These are phyloP conservation scores for Coemansia sp. DNA, from an alignment of 192 early-diverging fungal species.

Conservation along the genomic window DNA sequence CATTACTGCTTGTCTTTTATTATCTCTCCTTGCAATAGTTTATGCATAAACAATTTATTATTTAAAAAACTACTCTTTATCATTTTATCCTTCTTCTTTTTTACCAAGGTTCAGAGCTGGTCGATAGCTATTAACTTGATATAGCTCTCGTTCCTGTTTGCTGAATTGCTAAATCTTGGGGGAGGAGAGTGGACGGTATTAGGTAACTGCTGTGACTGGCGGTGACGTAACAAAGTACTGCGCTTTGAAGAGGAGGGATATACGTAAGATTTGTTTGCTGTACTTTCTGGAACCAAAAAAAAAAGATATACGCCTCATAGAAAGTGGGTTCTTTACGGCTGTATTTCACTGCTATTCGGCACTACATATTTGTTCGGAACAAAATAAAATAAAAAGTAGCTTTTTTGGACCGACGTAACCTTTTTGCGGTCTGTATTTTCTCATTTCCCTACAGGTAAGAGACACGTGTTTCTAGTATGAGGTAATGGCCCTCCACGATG, in stretches of 20 bases:
- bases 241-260: not conserved
- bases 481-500: not conserved
- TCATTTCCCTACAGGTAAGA: not conserved
- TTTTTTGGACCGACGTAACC: not conserved
- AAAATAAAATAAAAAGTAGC: not conserved
- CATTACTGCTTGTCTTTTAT: not conserved
- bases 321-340: not conserved
- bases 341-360: constrained; percentile 1
- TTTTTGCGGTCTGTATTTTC: not conserved
- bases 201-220: constrained; percentile 6
- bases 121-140: not conserved
- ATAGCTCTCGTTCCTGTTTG: not conserved
- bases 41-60: not conserved
- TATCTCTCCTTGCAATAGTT: not conserved
- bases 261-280: not conserved
- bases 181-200: not conserved
- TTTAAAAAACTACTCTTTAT: not conserved
- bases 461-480: not conserved
- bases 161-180: not conserved
- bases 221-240: constrained; percentile 8
- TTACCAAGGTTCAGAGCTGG: constrained; percentile 5
- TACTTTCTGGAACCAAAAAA: not conserved
- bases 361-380: not conserved
- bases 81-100: not conserved
- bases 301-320: not conserved